Evolutionary conservation across 352 stramenopile species (phyloP).

Genomic region (Phytophthora kernoviae): DNA sequence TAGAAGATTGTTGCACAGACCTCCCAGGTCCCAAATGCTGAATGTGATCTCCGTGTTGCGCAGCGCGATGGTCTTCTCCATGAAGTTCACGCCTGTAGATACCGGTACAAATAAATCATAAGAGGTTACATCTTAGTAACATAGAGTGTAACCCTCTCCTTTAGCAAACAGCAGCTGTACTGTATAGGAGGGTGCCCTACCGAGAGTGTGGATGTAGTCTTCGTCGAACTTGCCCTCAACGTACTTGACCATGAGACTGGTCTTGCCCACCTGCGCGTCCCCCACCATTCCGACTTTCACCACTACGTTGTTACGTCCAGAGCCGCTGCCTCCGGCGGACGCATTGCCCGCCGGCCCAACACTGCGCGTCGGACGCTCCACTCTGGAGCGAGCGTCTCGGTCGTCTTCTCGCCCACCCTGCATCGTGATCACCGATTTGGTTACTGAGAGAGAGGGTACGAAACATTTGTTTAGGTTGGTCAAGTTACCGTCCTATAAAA

Average conservation of each 20-base stretch:
- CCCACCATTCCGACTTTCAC: constrained; percentile 95
- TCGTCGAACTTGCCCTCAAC: constrained; percentile 96
- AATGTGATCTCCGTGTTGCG: constrained; percentile 96
- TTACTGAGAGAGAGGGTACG: no score
- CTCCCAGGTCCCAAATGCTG: constrained; percentile 95
- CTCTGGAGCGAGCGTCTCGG: constrained; percentile 11
- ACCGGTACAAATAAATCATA: background rate
- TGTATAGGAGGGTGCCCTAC: constrained; percentile 35
- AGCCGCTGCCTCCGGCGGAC: constrained; percentile 29
- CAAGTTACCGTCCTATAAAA: no score
- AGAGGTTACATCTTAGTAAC: background rate
- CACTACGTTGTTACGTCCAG: constrained; percentile 87
- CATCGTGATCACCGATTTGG: constrained; percentile 11
- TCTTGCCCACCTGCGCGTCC: constrained; percentile 95
- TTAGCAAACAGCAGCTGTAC: no score
- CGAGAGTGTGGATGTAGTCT: constrained; percentile 96
- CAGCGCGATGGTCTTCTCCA: constrained; percentile 95
- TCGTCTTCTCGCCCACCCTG: constrained; percentile 34
- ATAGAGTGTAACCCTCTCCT: background rate
- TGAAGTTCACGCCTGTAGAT: constrained; percentile 92
- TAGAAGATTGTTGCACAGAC: constrained; percentile 18
- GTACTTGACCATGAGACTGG: constrained; percentile 97
- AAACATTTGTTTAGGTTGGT: no score
- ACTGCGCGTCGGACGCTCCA: constrained; percentile 36
- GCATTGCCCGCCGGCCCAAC: constrained; percentile 27